These are phyloP conservation scores for Parietaria judaica DNA, from an alignment of 306 rosid species.

Conservation along the genomic window DNA sequence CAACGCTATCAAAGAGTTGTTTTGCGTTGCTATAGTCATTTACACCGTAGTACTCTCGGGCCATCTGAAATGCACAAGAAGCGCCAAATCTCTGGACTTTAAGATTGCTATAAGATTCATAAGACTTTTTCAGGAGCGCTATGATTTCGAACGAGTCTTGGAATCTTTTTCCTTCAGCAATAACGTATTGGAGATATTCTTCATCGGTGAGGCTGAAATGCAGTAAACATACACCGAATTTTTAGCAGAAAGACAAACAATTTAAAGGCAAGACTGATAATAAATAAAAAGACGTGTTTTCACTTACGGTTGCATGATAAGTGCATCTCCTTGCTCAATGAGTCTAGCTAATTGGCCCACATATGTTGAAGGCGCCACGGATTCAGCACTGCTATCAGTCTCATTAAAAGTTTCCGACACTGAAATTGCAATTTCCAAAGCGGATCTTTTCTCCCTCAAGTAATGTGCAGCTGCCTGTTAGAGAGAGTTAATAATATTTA, in stretches of 20 bases:
- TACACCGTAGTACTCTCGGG: slow-evolving; percentile 66
- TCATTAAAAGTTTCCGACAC: slow-evolving; percentile 57
- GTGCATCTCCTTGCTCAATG: slow-evolving; percentile 62
- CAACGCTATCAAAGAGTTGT: slow-evolving; percentile 51
- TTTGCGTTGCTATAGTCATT: slow-evolving; percentile 63
- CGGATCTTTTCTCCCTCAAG: slow-evolving; percentile 74
- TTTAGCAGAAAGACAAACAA: slow-evolving; percentile 14
- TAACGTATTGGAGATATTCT: slow-evolving; percentile 50
- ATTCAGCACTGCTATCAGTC: slow-evolving; percentile 46
- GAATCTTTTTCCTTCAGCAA: slow-evolving; percentile 79
- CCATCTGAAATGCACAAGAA: slow-evolving; percentile 77
- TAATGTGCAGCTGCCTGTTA: slow-evolving; percentile 84
- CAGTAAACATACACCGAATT: slow-evolving; percentile 17
- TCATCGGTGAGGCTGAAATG: slow-evolving; percentile 79
- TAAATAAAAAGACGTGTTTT: slow-evolving; percentile 1
- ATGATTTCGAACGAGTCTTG: slow-evolving; percentile 84
- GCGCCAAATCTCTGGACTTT: slow-evolving; percentile 70
- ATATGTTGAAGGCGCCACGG: slow-evolving; percentile 69
- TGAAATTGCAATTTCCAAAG: slow-evolving; percentile 59
- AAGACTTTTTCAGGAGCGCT: slow-evolving; percentile 65
- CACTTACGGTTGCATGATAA: slow-evolving; percentile 67
- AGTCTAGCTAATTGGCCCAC: slow-evolving; percentile 81
- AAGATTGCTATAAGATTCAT: slow-evolving; percentile 49
- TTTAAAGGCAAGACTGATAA: neutral
- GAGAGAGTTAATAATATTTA: no score